phyloP scores from a whole-genome alignment of 176 grass and related monocot genomes.

The Ampelocalamus luodianensis region DNA sequence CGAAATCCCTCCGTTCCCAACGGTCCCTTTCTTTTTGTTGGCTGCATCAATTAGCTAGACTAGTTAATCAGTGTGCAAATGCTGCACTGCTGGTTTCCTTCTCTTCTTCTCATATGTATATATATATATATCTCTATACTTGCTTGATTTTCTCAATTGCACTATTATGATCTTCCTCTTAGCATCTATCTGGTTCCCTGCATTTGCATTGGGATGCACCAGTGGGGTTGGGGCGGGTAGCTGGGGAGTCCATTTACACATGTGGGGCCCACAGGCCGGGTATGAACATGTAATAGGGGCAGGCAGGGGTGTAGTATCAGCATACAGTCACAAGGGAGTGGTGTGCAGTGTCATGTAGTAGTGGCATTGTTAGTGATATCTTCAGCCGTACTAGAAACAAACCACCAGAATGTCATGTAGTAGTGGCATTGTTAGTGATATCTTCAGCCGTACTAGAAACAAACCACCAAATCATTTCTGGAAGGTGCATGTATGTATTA shows the following conservation, averaged over 20 bases:
- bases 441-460: too few species aligned
- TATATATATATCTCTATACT: not conserved
- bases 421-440: too few species aligned
- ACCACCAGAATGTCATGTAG: too few species aligned
- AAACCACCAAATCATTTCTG: conserved; percentile 29
- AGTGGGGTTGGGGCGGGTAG: conserved; percentile 23
- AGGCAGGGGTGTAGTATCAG: not conserved
- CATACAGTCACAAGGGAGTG: conserved; percentile 5
- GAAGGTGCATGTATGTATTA: not conserved
- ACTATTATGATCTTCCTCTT: not conserved
- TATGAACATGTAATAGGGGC: not conserved
- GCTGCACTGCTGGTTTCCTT: not conserved
- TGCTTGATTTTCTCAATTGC: not conserved
- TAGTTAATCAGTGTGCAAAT: not conserved
- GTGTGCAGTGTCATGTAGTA: conserved; percentile 5
- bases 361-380: not conserved
- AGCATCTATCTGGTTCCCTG: conserved; percentile 33
- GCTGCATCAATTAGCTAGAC: not conserved
- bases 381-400: not conserved
- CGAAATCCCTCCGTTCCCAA: not conserved
- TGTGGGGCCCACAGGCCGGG: not conserved
- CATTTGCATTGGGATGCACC: not conserved
- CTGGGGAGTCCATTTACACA: conserved; percentile 42
- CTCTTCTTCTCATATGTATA: not conserved
- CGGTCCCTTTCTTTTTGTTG: not conserved